Evolutionary conservation across 2,329 filamentous ascomycete genomes (phyloP), one percentile per base, ranked within the genome.

Genomic region (Truncatella angustata): DNA sequence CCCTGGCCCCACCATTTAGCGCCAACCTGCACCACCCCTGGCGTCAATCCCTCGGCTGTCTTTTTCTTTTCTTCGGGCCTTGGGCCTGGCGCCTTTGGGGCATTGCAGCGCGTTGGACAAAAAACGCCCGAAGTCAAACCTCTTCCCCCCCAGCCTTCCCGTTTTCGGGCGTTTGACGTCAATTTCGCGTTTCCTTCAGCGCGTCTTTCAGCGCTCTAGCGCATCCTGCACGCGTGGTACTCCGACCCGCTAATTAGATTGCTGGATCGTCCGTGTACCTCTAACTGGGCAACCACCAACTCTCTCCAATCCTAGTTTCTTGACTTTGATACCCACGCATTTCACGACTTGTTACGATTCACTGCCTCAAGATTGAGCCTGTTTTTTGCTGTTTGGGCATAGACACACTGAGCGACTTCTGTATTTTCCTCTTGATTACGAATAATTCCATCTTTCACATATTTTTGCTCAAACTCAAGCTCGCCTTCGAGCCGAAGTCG

Each of bases 121-220:
- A n/a, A 32, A 32, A 32, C 7, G 7, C 7, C 28, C 28, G 28
- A 32, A 32, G n/a, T 36, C 23, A 28, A 34, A 18, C 11, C 20
- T n/a, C n/a, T n/a, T n/a, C n/a, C n/a, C 35, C 12, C 47, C 47
- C 47, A 50, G 47, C 47, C 47, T 42, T 50, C 36, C 35, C 28
- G 30, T 49, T 50, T 44, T 23, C 16, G 40, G 12, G 40, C 40
- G 24, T 44, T 50, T 42, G 47, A 50, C 47, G 47, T 50, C 47
- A 42, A 50, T 36, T 46, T 50, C 47, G 47, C 47, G 47, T 36
- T 40, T 20, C 18, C 35, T 5, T 30, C 35, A 50, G 35, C 47
- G 47, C 47, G 47, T 50, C 28, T 21, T 24, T 35, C 23, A 42
- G 35, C 11, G 24, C 36, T 35, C 28, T 32, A 24, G 12, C 23